These are phyloP conservation scores for Circinella minor DNA, from an alignment of 371 early-diverging fungal genomes.

Conservation along the genomic window DNA sequence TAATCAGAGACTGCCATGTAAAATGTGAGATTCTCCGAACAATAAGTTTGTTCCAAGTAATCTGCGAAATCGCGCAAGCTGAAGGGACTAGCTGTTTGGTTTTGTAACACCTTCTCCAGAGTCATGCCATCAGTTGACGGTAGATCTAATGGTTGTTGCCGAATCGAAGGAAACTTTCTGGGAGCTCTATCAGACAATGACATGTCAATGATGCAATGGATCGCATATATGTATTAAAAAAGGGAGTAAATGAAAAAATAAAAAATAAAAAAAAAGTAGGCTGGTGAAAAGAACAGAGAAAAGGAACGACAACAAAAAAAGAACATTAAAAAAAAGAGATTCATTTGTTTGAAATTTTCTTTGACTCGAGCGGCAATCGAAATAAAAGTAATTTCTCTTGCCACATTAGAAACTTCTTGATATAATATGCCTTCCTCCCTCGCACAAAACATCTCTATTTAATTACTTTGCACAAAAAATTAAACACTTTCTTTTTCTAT, in stretches of 20 bases:
- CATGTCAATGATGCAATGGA: slow-evolving; percentile 6
- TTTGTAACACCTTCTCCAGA: slow-evolving; percentile 38
- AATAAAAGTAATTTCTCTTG: too few relatives aligned
- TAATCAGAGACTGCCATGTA: slow-evolving; percentile 41
- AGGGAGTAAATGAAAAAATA: neutral
- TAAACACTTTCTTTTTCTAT: too few relatives aligned
- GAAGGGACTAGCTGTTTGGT: slow-evolving; percentile 32
- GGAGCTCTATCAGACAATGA: slow-evolving; percentile 10
- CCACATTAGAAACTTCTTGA: too few relatives aligned
- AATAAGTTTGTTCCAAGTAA: slow-evolving; percentile 41
- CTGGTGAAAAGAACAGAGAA: neutral
- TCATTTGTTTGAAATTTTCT: too few relatives aligned
- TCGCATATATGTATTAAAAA: neutral
- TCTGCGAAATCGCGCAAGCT: slow-evolving; percentile 40
- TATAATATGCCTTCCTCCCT: too few relatives aligned
- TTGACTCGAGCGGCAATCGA: too few relatives aligned
- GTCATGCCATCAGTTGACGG: slow-evolving; percentile 37
- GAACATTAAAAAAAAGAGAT: neutral
- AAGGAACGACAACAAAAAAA: slow-evolving; percentile 1
- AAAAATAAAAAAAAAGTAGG: neutral
- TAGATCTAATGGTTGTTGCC: slow-evolving; percentile 6
- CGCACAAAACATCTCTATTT: too few relatives aligned
- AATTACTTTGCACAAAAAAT: too few relatives aligned
- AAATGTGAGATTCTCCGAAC: slow-evolving; percentile 41
- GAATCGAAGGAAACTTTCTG: slow-evolving; percentile 5